phyloP scores from a whole-genome alignment of 2,329 filamentous ascomycete species.

The Biscogniauxia marginata region DNA sequence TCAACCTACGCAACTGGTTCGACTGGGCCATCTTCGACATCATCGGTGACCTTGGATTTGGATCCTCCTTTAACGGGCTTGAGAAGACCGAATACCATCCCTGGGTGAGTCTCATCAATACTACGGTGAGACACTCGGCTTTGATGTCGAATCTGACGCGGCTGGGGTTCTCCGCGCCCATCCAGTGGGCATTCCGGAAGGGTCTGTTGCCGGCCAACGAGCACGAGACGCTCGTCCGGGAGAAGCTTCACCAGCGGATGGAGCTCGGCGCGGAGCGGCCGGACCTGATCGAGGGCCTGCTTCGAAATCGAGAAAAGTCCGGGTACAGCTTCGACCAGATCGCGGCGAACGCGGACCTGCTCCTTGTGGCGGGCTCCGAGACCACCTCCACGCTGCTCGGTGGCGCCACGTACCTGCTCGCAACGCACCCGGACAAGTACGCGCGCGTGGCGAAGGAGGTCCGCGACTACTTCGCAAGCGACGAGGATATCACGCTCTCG shows the following conservation, averaged over 20 bases:
- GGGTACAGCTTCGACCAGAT: conserved; percentile 23
- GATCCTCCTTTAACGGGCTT: conserved; percentile 40
- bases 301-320: conserved; percentile 29
- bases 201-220: conserved; percentile 10
- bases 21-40: conserved; percentile 43
- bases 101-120: conserved; percentile 34
- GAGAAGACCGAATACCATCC: conserved; percentile 33
- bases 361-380: conserved; percentile 48
- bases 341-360: conserved; percentile 24
- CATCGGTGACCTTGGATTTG: conserved; percentile 47
- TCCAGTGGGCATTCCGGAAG: conserved; percentile 14
- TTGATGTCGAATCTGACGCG: conserved; percentile 11
- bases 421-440: conserved; percentile 35
- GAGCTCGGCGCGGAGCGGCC: conserved; percentile 28
- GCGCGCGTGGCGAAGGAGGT: conserved; percentile 40
- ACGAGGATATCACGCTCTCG: conserved; percentile 40
- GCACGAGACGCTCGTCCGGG: conserved; percentile 21
- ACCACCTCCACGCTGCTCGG: conserved; percentile 48
- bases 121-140: conserved; percentile 26
- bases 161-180: conserved; percentile 13
- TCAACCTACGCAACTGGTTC: conserved; percentile 39
- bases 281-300: conserved; percentile 34
- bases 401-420: conserved; percentile 39
- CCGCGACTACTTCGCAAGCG: conserved; percentile 34
- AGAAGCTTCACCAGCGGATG: conserved; percentile 30